These are phyloP conservation scores for Nothophytophthora sp. DNA, from an alignment of 352 stramenopile genomes.

Conservation along the genomic window DNA sequence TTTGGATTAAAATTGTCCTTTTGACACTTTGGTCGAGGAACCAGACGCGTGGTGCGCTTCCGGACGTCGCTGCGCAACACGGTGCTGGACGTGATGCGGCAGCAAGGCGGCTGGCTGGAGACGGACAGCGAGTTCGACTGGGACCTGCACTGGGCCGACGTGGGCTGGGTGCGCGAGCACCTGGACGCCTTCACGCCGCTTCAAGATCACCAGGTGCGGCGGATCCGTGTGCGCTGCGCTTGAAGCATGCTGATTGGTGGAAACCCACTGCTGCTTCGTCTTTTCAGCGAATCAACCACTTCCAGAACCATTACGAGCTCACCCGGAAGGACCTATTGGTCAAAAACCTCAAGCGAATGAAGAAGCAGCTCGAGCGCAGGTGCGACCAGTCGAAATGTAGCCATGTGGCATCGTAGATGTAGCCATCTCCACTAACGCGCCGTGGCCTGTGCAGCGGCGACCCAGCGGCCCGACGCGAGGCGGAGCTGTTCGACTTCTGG, in stretches of 20 bases:
- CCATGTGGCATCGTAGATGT: constrained; percentile 10
- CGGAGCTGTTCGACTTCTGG: constrained; percentile 64
- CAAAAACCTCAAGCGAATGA: constrained; percentile 93
- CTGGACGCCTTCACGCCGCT: constrained; percentile 64
- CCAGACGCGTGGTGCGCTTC: constrained; percentile 41
- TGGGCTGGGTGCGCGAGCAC: constrained; percentile 83
- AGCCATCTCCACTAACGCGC: constrained; percentile 1
- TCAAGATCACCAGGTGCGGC: constrained; percentile 50
- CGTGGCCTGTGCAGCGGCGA: constrained; percentile 26
- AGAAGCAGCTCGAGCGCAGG: constrained; percentile 78
- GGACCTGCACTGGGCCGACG: constrained; percentile 87
- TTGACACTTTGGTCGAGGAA: background rate
- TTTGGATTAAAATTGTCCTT: background rate
- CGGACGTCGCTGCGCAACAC: constrained; percentile 76
- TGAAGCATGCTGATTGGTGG: constrained; percentile 28
- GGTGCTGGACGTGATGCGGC: constrained; percentile 72
- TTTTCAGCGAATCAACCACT: constrained; percentile 89
- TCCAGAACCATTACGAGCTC: constrained; percentile 94
- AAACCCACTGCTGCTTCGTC: constrained; percentile 12
- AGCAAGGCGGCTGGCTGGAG: constrained; percentile 63
- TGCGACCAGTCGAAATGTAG: constrained; percentile 1
- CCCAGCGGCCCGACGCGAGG: constrained; percentile 29
- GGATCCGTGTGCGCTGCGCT: constrained; percentile 10
- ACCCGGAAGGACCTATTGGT: constrained; percentile 89
- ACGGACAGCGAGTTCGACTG: constrained; percentile 76